These are phyloP conservation scores for Erysimum cheiranthoides DNA, from an alignment of 345 rosid genomes.

Conservation along the genomic window DNA sequence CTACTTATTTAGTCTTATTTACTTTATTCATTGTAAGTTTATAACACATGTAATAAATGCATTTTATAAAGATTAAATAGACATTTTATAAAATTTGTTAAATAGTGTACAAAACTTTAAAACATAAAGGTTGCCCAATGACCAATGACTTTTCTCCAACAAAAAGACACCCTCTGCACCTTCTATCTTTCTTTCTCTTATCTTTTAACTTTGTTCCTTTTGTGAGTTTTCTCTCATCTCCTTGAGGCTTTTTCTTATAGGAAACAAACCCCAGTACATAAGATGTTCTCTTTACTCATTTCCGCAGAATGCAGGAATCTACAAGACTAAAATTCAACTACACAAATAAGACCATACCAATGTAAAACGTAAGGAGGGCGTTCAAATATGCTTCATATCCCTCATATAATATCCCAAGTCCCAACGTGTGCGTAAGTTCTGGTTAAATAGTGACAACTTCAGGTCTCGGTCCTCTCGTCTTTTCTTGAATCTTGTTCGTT, in stretches of 20 bases:
- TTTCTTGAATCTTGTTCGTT: background rate
- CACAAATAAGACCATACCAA: background rate
- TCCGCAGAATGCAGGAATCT: background rate
- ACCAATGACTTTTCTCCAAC: no score
- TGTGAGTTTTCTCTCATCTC: background rate
- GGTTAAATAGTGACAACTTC: background rate
- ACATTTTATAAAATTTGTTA: no score
- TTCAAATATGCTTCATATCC: background rate
- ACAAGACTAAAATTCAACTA: background rate
- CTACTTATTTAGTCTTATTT: no score
- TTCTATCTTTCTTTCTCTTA: no score
- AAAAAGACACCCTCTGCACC: no score
- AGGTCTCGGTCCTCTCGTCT: background rate
- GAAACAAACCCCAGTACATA: background rate
- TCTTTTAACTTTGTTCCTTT: constrained; percentile 4
- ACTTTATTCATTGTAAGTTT: no score
- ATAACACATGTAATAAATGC: no score
- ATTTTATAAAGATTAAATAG: no score
- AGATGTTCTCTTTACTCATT: background rate
- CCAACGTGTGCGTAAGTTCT: background rate
- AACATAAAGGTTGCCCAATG: no score
- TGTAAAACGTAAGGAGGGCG: background rate
- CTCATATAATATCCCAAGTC: background rate
- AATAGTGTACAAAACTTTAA: no score
- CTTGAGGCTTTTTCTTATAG: background rate